These are phyloP conservation scores for Macrolepiota dolichaula DNA, from an alignment of 768 basidiomycete species.

Conservation along the genomic window DNA sequence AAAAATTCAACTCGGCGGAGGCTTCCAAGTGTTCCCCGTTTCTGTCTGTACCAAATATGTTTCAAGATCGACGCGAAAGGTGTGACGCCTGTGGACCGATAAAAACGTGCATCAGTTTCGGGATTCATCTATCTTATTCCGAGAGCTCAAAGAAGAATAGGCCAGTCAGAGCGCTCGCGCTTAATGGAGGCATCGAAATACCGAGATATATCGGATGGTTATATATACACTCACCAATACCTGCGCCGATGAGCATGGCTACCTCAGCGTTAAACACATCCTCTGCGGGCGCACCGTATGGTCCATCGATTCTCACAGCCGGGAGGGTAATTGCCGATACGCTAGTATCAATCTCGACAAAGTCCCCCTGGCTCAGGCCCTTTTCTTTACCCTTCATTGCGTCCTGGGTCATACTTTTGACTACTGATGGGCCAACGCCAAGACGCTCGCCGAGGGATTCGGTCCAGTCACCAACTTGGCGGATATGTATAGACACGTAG, in stretches of 20 bases:
- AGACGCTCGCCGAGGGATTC: constrained; percentile 81
- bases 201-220: background rate
- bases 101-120: background rate
- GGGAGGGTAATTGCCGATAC: constrained; percentile 56
- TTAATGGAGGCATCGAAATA: background rate
- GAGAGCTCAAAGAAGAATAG: background rate
- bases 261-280: constrained; percentile 86
- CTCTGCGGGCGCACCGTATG: constrained; percentile 91
- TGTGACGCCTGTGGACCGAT: constrained; percentile 61
- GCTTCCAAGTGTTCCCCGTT: constrained; percentile 68
- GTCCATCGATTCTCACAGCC: constrained; percentile 78
- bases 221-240: constrained; percentile 65
- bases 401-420: constrained; percentile 73
- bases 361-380: constrained; percentile 65
- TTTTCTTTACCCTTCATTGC: constrained; percentile 78
- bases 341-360: constrained; percentile 68
- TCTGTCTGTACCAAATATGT: constrained; percentile 94
- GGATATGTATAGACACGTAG: constrained; percentile 88
- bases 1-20: constrained; percentile 92
- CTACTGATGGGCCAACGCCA: constrained; percentile 74
- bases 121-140: background rate
- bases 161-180: background rate
- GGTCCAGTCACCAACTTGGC: constrained; percentile 91
- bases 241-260: constrained; percentile 88
- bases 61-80: constrained; percentile 94